phyloP scores from a whole-genome alignment of 73 alveolate genomes.

The Loxodes magnus region DNA sequence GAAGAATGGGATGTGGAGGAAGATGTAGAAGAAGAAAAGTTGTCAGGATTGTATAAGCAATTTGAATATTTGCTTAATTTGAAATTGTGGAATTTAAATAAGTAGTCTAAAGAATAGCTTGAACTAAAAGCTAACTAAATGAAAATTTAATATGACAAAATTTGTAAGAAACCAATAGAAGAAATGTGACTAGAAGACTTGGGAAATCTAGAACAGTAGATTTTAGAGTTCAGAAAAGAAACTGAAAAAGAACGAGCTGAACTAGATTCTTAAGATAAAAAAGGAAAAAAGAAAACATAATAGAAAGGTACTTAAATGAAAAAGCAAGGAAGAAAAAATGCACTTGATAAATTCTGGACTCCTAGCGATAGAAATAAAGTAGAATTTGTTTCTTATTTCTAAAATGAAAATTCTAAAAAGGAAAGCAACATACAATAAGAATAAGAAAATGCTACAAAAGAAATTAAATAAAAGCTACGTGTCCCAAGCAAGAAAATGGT shows the following conservation, averaged over 20 bases:
- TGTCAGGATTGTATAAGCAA: slow-evolving; percentile 60
- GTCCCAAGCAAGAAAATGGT: background rate
- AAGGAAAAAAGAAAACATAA: slow-evolving; percentile 13
- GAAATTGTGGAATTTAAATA: slow-evolving; percentile 59
- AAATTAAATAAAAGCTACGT: too few species aligned
- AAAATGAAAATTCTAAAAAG: too few species aligned
- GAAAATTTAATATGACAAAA: slow-evolving; percentile 29
- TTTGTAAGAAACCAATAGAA: slow-evolving; percentile 21
- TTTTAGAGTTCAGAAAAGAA: background rate
- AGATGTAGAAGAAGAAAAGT: slow-evolving; percentile 16
- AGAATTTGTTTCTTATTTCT: too few species aligned
- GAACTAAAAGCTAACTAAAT: slow-evolving; percentile 44
- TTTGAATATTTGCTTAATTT: slow-evolving; percentile 63
- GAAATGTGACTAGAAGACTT: slow-evolving; percentile 65
- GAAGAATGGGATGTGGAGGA: slow-evolving; percentile 29
- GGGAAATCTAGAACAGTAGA: slow-evolving; percentile 30
- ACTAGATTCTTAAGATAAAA: slow-evolving; percentile 6
- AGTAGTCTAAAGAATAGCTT: slow-evolving; percentile 54
- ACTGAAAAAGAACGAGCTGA: background rate
- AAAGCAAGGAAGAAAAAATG: background rate
- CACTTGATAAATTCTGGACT: slow-evolving; percentile 1
- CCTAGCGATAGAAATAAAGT: background rate
- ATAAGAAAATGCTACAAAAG: too few species aligned
- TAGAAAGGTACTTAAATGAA: too few species aligned
- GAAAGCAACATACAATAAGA: too few species aligned